Conservation (phyloP, 768 basidiomycete genomes). For the Tephrocybe sp. region DNA sequence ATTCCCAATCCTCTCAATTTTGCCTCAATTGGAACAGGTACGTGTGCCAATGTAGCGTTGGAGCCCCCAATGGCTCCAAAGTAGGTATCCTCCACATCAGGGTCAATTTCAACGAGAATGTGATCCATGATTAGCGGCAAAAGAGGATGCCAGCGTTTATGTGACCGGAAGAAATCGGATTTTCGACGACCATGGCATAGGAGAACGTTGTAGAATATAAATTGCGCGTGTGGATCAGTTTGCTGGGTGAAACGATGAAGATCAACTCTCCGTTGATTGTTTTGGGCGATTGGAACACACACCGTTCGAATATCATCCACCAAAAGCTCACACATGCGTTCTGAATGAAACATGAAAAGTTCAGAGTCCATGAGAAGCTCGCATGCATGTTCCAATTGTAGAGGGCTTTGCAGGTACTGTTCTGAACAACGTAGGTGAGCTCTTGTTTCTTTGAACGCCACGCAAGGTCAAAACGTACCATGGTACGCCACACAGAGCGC, state of each 20-base stretch:
- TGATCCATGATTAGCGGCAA: conserved; percentile 84
- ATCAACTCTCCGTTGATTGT: too few relatives aligned
- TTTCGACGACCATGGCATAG: conserved; percentile 71
- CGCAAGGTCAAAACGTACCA: conserved; percentile 44
- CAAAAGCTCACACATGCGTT: conserved; percentile 83
- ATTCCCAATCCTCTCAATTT: conserved; percentile 72
- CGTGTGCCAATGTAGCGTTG: conserved; percentile 31
- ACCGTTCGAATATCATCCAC: conserved; percentile 68
- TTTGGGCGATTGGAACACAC: conserved; percentile 23
- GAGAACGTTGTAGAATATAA: conserved; percentile 78
- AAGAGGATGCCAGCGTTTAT: conserved; percentile 81
- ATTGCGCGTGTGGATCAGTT: conserved; percentile 81
- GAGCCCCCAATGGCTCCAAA: conserved; percentile 41
- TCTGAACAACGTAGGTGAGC: conserved; percentile 46
- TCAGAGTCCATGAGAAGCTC: conserved; percentile 76
- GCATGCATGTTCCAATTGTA: conserved; percentile 85
- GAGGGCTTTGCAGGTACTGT: conserved; percentile 77
- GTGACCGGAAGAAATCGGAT: conserved; percentile 68
- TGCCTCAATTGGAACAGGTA: conserved; percentile 77
- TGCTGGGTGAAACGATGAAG: too few relatives aligned
- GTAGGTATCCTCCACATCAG: conserved; percentile 63
- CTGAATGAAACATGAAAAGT: conserved; percentile 87
- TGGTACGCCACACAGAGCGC: conserved; percentile 84
- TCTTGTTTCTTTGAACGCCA: too few relatives aligned
- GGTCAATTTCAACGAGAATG: conserved; percentile 77